These are phyloP conservation scores for Metschnikowia bowlesiae DNA, from an alignment of 805 yeast species.

Conservation along the genomic window DNA sequence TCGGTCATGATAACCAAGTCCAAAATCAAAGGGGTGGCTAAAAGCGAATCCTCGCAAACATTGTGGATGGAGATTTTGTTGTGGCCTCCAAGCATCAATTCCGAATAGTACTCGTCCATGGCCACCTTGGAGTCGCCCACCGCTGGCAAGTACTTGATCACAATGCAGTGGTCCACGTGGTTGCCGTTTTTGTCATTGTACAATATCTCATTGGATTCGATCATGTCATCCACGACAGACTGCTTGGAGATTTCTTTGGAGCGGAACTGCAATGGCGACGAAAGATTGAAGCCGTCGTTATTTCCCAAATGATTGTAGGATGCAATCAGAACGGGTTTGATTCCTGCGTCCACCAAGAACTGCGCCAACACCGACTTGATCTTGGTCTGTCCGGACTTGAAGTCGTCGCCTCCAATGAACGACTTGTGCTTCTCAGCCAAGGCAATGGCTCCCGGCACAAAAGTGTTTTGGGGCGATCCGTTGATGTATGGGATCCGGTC, in stretches of 20 bases:
- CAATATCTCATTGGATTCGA: constrained; percentile 77
- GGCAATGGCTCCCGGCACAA: constrained; percentile 91
- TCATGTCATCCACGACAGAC: constrained; percentile 91
- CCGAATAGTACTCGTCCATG: constrained; percentile 97
- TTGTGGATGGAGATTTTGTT: constrained; percentile 91
- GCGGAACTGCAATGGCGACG: constrained; percentile 89
- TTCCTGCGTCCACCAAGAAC: constrained; percentile 95
- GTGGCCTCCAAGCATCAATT: constrained; percentile 96
- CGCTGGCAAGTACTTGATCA: constrained; percentile 88
- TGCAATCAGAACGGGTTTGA: constrained; percentile 89
- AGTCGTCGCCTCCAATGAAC: constrained; percentile 95
- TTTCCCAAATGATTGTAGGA: constrained; percentile 96
- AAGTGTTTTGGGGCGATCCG: constrained; percentile 97
- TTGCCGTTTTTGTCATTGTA: constrained; percentile 78
- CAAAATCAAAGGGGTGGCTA: constrained; percentile 92
- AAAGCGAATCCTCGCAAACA: constrained; percentile 91
- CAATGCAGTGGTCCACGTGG: constrained; percentile 88
- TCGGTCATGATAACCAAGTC: constrained; percentile 89
- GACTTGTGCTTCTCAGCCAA: constrained; percentile 73
- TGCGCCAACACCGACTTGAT: constrained; percentile 95
- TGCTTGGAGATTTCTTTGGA: constrained; percentile 93
- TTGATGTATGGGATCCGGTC: constrained; percentile 88
- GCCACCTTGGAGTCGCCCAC: constrained; percentile 97
- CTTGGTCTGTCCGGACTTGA: constrained; percentile 95
- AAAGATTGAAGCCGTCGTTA: constrained; percentile 89